Conservation (phyloP, 106 monocot genomes). For the Dendrobium officinale region DNA sequence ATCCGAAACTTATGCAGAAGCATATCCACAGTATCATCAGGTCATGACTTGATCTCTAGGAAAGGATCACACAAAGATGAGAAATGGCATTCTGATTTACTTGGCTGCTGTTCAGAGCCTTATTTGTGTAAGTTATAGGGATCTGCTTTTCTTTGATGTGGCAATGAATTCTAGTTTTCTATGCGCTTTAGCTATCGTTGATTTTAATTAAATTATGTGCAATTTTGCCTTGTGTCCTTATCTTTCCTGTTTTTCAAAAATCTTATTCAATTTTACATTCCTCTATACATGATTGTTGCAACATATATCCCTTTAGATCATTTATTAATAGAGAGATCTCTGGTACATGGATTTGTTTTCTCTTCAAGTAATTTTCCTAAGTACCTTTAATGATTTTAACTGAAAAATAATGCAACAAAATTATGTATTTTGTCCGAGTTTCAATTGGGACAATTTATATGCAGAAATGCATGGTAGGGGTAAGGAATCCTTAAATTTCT, state of each 20-base stretch:
- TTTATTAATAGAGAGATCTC: not conserved
- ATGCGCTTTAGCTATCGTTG: not conserved
- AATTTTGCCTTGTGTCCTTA: not conserved
- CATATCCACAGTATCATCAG: conserved; percentile 38
- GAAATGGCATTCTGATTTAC: conserved; percentile 68
- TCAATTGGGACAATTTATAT: too few species aligned
- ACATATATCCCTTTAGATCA: not conserved
- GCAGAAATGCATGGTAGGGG: conserved; percentile 35
- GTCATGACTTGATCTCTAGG: conserved; percentile 34
- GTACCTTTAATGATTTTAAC: not conserved
- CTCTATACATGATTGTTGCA: not conserved
- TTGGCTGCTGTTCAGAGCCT: conserved; percentile 65
- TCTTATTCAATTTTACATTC: not conserved
- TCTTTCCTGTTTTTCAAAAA: not conserved
- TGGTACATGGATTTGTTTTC: not conserved
- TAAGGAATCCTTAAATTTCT: conserved; percentile 33
- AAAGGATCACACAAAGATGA: conserved; percentile 31
- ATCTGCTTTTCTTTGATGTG: not conserved
- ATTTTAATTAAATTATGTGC: not conserved
- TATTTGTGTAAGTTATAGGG: conserved; percentile 37
- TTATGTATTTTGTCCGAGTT: too few species aligned
- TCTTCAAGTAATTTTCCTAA: not conserved
- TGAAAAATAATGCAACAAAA: too few species aligned
- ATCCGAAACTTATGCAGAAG: conserved; percentile 31
- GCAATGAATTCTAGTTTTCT: not conserved